A percentile compares a stretch with the other conserved stretches of the same genome.
Conservation (phyloP, 257 asterid species). For the Linaria vulgaris region DNA sequence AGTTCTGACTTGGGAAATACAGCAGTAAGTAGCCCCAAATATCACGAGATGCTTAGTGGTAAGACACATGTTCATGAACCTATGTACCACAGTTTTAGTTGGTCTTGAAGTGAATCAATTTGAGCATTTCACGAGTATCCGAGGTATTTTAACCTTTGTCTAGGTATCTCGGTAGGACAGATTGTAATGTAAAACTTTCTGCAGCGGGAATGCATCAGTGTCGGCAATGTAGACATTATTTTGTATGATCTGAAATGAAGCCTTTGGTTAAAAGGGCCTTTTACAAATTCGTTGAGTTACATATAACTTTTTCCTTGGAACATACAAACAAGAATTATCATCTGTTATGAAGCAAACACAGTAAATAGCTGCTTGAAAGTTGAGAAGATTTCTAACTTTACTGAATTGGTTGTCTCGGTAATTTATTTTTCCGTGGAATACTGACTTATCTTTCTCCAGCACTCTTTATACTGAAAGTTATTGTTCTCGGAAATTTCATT, state of each 20-base stretch:
- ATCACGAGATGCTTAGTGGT: conserved; percentile 13
- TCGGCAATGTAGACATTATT: neutral
- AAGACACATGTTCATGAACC: conserved; percentile 12
- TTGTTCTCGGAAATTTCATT: neutral
- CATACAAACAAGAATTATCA: neutral
- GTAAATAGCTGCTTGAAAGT: conserved; percentile 7
- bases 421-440: conserved; percentile 7
- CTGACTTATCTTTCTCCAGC: conserved; percentile 3
- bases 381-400: neutral
- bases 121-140: neutral
- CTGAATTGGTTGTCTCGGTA: conserved; percentile 9
- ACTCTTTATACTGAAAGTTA: neutral
- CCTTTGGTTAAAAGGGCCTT: neutral
- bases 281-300: too few species aligned
- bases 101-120: neutral
- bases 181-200: neutral
- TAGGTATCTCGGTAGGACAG: neutral
- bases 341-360: neutral
- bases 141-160: conserved; percentile 4
- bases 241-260: conserved; percentile 11
- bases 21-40: neutral
- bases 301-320: too few species aligned
- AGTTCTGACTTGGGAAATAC: conserved; percentile 6
- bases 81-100: neutral
- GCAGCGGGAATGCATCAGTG: conserved; percentile 5